Evolutionary conservation across 345 rosid genomes (phyloP), one percentile per base, ranked within the genome.

Genomic region (Corchorus capsularis): DNA sequence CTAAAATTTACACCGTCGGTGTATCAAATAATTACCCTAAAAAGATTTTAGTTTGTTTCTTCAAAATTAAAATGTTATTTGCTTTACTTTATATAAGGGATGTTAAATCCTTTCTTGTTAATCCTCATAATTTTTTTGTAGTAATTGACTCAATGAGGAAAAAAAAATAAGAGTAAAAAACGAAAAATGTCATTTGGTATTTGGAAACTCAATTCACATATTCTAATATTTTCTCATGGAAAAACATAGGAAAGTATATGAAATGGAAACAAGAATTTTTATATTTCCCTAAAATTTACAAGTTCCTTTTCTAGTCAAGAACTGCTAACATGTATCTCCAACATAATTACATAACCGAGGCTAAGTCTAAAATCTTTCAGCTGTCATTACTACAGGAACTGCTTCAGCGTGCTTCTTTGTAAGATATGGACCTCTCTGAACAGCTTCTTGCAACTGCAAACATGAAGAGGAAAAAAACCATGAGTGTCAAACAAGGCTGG

Each of bases 371-470:
- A 93, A 93, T 79, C 96, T 85, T 68, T 92, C 92, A 6, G 90
- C 97, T 19, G 91, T 92, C 97, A 75, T 83, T 6, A 92, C 97
- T n/a, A 71, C 77, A 37, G 99, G 98, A 75, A 82, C 86, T 41
- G 94, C 90, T 19, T 87, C 92, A n/a, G 46, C 72, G 46, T 75
- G 74, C 83, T 82, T 87, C 74, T 83, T 85, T 11, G 88, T 67
- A 13, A 88, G 83, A 77, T 85, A 93, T 6, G 98, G 98, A 62
- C 97, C 98, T 73, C 85, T 93, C 75, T 84, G 79, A 71, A 93
- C 93, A 76, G 96, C 92, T 84, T 89, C 98, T 72, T 87, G 91
- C 86, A 96, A 82, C 99, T 96, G 92, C 80, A 75, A 17, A 75
- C 12, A 68, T 27, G 72, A 12, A 49, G 57, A 67, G 10, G 14